These are phyloP conservation scores for Penicillium corylophilum DNA, from an alignment of 2,329 filamentous ascomycete genomes.

Conservation along the genomic window DNA sequence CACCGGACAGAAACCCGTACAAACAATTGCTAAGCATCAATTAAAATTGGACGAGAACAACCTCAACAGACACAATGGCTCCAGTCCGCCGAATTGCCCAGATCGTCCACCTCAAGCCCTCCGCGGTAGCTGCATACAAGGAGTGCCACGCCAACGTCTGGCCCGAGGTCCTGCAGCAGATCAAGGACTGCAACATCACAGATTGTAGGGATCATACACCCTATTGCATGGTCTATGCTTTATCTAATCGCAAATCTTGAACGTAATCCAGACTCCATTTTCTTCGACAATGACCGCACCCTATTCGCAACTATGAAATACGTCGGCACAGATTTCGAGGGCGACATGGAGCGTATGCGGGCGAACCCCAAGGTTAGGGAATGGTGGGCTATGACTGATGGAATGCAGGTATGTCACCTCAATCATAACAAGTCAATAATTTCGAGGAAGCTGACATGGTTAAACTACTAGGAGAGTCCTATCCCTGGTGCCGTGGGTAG, in stretches of 20 bases:
- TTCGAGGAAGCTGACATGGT: conserved; percentile 3
- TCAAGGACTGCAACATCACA: conserved; percentile 70
- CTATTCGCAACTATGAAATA: conserved; percentile 79
- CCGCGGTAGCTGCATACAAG: conserved; percentile 68
- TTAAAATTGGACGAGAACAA: background rate
- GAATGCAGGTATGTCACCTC: conserved; percentile 57
- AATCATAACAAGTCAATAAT: background rate
- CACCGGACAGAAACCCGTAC: background rate
- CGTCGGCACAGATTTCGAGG: conserved; percentile 68
- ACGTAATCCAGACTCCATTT: conserved; percentile 58
- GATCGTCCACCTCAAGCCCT: conserved; percentile 69
- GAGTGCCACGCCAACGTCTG: conserved; percentile 71
- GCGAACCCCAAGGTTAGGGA: conserved; percentile 70
- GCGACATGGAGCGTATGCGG: conserved; percentile 74
- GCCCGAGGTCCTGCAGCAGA: conserved; percentile 74
- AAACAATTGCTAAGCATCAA: background rate
- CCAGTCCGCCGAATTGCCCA: conserved; percentile 59
- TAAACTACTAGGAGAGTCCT: conserved; percentile 28
- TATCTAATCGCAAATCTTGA: background rate
- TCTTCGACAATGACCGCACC: conserved; percentile 67
- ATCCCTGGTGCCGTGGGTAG: conserved; percentile 33
- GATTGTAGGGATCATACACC: conserved; percentile 57
- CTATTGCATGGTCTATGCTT: background rate
- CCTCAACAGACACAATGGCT: conserved; percentile 13
- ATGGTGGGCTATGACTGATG: conserved; percentile 81